phyloP scores from a whole-genome alignment of 1,284 basidiomycete species.

The Rhodotorula sp. region DNA sequence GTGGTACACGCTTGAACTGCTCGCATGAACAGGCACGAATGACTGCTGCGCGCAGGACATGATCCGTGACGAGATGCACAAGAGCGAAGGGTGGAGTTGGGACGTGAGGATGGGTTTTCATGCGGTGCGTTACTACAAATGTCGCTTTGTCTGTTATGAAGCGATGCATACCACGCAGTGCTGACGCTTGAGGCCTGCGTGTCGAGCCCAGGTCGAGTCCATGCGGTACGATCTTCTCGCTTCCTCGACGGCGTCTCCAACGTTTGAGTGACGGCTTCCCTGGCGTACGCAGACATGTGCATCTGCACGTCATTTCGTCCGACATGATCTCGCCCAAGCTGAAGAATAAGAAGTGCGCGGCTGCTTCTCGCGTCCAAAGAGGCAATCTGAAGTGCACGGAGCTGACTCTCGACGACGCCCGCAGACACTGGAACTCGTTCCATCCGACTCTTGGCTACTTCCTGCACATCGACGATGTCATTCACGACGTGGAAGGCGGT shows the following conservation, averaged over 20 bases:
- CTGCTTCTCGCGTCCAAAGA: no score
- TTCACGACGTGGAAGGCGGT: conserved; percentile 70
- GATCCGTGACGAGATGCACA: conserved; percentile 69
- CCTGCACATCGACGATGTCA: conserved; percentile 70
- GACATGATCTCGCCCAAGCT: conserved; percentile 70
- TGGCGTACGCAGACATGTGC: conserved; percentile 65
- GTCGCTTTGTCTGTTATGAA: not conserved
- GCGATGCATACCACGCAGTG: not conserved
- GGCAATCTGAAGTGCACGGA: not conserved
- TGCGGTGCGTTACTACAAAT: conserved; percentile 51
- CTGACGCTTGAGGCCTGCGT: no score
- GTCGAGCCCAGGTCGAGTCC: conserved; percentile 53
- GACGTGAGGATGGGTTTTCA: conserved; percentile 82
- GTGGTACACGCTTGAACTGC: no score
- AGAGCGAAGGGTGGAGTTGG: conserved; percentile 76
- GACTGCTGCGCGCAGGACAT: conserved; percentile 3
- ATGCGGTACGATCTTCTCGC: conserved; percentile 55
- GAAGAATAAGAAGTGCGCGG: conserved; percentile 69
- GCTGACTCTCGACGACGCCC: not conserved
- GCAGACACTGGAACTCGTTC: conserved; percentile 90
- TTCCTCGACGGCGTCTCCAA: rapidly evolving
- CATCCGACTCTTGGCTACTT: conserved; percentile 85
- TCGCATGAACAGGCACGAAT: not conserved
- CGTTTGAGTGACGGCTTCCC: not conserved
- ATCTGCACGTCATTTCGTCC: conserved; percentile 81